Base-by-base conservation (phyloP, 225 moss, liverwort and hornwort genomes). In the Thuidium tamariscinum region DNA sequence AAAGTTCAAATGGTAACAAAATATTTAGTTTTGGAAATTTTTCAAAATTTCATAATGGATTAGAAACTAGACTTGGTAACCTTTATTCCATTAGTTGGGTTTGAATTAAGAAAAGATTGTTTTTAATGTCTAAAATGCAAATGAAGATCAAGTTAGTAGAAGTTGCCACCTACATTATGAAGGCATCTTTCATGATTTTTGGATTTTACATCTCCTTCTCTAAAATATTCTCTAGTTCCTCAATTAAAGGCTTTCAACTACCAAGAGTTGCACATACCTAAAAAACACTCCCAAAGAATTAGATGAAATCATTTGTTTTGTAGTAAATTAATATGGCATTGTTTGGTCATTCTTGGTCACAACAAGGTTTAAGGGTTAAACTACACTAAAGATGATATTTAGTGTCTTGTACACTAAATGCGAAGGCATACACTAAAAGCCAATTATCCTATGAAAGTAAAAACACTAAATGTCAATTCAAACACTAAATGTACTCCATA, bases 361-460 rank as follows among this genome's bases (percentile, higher is more conserved):
- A 13, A 0, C 2, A 0, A 10, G 19, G 3, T n/a, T 65, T 64
- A 4, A 64, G 0, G n/a, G 2, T 65, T n/a, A 36, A 66, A 1
- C 17, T 17, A n/a, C n/a, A n/a, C n/a, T n/a, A n/a, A n/a, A n/a
- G n/a, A n/a, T n/a, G n/a, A n/a, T n/a, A n/a, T n/a, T n/a, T n/a
- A n/a, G n/a, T n/a, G n/a, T n/a, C n/a, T n/a, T n/a, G n/a, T n/a
- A n/a, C n/a, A n/a, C n/a, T n/a, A n/a, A n/a, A n/a, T n/a, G n/a
- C n/a, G n/a, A n/a, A n/a, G n/a, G n/a, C n/a, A n/a, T n/a, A n/a
- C n/a, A n/a, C n/a, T n/a, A n/a, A n/a, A n/a, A n/a, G n/a, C n/a
- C n/a, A n/a, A n/a, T n/a, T n/a, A n/a, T n/a, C n/a, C n/a, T n/a
- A n/a, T n/a, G n/a, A n/a, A n/a, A n/a, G n/a, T n/a, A n/a, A n/a